A percentile compares a stretch with the other conserved stretches of the same genome.
phyloP scores from a whole-genome alignment of 768 basidiomycete genomes.

The Hericium coralloides region DNA sequence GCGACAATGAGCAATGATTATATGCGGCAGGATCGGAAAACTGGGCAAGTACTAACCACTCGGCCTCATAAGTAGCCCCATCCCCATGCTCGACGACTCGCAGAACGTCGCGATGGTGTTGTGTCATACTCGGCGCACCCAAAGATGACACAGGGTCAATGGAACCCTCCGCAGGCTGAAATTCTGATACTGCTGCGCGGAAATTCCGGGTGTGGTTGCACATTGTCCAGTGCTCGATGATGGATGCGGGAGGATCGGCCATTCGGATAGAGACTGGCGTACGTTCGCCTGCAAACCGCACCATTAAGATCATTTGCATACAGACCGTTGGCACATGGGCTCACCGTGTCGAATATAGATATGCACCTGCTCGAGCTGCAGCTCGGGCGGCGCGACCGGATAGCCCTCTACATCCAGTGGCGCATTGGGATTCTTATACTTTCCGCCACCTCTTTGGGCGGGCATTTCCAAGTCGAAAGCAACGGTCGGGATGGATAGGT shows the following conservation, averaged over 20 bases:
- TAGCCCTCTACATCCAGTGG: conserved; percentile 51
- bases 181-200: conserved; percentile 32
- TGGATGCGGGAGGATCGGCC: conserved; percentile 48
- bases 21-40: neutral
- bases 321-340: conserved; percentile 16
- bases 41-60: conserved; percentile 42
- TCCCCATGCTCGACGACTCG: conserved; percentile 49
- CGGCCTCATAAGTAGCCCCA: conserved; percentile 42
- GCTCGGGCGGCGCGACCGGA: conserved; percentile 42
- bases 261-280: conserved; percentile 68
- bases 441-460: neutral
- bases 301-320: neutral
- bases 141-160: conserved; percentile 2
- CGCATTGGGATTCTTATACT: neutral
- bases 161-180: conserved; percentile 3
- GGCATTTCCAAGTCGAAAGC: neutral
- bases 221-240: conserved; percentile 63
- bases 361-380: conserved; percentile 64
- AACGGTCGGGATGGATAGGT: neutral
- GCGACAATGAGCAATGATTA: neutral
- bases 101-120: conserved; percentile 19
- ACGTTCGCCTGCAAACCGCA: conserved; percentile 49
- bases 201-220: conserved; percentile 49
- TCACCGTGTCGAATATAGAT: conserved; percentile 68
- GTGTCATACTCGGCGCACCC: neutral